These are phyloP conservation scores for Herpotrichia juniperi DNA, from an alignment of 2,329 filamentous ascomycete genomes.

Conservation along the genomic window DNA sequence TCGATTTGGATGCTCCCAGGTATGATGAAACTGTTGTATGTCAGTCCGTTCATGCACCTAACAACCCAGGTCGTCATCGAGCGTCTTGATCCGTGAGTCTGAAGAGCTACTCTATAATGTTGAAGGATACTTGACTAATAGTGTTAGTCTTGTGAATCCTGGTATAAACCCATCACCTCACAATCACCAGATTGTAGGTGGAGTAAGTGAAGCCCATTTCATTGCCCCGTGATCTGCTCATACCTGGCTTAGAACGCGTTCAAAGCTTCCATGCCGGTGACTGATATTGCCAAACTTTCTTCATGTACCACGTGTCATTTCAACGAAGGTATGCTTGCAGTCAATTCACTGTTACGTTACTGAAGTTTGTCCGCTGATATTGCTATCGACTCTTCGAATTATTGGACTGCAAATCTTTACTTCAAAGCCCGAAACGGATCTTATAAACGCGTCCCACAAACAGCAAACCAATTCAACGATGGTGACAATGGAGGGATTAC, in stretches of 20 bases:
- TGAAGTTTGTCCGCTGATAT: constrained; percentile 25
- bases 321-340: too few species aligned
- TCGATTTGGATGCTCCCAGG: constrained; percentile 27
- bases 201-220: constrained; percentile 11
- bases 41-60: neutral
- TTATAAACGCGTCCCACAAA: constrained; percentile 34
- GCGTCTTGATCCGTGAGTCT: constrained; percentile 25
- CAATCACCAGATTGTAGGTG: constrained; percentile 27
- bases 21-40: neutral
- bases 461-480: constrained; percentile 29
- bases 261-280: constrained; percentile 17
- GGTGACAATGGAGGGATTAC: constrained; percentile 30
- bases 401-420: constrained; percentile 35
- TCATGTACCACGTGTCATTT: constrained; percentile 28
- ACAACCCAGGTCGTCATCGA: constrained; percentile 21
- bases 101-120: neutral
- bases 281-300: constrained; percentile 20
- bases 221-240: neutral
- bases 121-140: constrained; percentile 4
- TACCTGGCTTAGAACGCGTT: constrained; percentile 19
- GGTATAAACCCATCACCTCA: constrained; percentile 23
- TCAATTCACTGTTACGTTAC: neutral
- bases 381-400: constrained; percentile 29
- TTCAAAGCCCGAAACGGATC: constrained; percentile 33
- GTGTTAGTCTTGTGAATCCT: constrained; percentile 24